Base-by-base conservation (phyloP, 148 eudicot genomes). In the Beta vulgaris region DNA sequence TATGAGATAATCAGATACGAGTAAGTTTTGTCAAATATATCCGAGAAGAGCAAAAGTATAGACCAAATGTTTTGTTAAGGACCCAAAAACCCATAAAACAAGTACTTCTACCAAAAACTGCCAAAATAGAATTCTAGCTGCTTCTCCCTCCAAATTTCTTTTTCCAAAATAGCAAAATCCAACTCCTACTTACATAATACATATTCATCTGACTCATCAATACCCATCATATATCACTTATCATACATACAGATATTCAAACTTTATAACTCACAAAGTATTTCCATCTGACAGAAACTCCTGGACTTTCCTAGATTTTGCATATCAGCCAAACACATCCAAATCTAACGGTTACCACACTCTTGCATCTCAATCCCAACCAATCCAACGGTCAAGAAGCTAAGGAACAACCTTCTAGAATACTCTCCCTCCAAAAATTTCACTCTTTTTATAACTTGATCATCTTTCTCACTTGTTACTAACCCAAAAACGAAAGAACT, bases 331-430 rank as follows among this genome's bases (percentile, higher is more conserved):
- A 29, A 35, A 43, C 0, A 57, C 14, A 3, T 40, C 69, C 18
- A 39, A 76, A 81, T 76, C 83, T 35, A 66, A 80, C 67, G 73
- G 68, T 34, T 72, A 32, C n/a, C 55, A 61, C 9, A 14, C 34
- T 51, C 62, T 29, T 21, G 4, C 7, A 46, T 34, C 58, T 34
- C 19, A 77, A 13, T 71, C 76, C 49, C 70, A 59, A 71, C 34
- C 29, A 69, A 74, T 74, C 82, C 78, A 44, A 74, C 64, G 70
- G 44, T 65, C 68, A 25, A 23, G 57, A 76, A 32, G 16, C 48
- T 66, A 32, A 25, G 75, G n/a, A n/a, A n/a, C n/a, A 76, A 15
- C 36, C 63, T 81, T 81, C 83, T 81, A 67, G 80, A 81, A 81
- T 9, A 26, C 80, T 73, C 65, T 49, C 77, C 72, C 77, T 79